These are phyloP conservation scores for Cornus controversa DNA, from an alignment of 148 eudicot genomes.

Conservation along the genomic window DNA sequence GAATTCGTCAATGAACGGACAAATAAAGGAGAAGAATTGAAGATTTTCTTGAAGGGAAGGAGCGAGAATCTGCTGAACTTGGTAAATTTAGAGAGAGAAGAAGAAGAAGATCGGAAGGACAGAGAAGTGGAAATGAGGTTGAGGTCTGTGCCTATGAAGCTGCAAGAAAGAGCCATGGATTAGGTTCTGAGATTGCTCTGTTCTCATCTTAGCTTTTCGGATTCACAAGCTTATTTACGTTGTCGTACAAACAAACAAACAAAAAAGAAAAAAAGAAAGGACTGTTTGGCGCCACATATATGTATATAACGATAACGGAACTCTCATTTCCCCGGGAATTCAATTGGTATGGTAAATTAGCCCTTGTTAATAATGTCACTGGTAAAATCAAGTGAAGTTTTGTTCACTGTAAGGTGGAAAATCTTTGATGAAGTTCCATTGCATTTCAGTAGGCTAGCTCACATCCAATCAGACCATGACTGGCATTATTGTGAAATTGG, in stretches of 20 bases:
- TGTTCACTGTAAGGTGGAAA: too few species aligned
- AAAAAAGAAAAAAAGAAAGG: too few species aligned
- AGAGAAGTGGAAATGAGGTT: conserved; percentile 12
- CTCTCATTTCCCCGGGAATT: background rate
- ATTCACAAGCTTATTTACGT: conserved; percentile 7
- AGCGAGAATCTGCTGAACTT: conserved; percentile 6
- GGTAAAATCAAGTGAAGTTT: too few species aligned
- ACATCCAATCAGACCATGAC: too few species aligned
- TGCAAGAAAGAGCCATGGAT: conserved; percentile 29
- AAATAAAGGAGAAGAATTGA: conserved; percentile 11
- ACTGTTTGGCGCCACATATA: conserved; percentile 18
- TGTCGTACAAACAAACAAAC: background rate
- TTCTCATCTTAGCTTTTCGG: background rate
- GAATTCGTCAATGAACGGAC: conserved; percentile 19
- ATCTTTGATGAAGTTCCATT: too few species aligned
- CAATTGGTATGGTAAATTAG: too few species aligned
- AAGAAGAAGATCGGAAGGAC: background rate
- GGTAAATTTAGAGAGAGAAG: conserved; percentile 5
- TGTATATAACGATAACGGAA: background rate
- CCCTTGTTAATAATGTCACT: too few species aligned
- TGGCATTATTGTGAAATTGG: too few species aligned
- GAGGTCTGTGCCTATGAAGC: conserved; percentile 7
- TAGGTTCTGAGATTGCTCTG: background rate
- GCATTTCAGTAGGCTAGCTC: too few species aligned
- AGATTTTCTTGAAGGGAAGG: conserved; percentile 6